Percentiles rank a stretch among this genome's conserved stretches.
phyloP scores from a whole-genome alignment of 2,329 filamentous ascomycete species.

The Verticillium klebahnii region DNA sequence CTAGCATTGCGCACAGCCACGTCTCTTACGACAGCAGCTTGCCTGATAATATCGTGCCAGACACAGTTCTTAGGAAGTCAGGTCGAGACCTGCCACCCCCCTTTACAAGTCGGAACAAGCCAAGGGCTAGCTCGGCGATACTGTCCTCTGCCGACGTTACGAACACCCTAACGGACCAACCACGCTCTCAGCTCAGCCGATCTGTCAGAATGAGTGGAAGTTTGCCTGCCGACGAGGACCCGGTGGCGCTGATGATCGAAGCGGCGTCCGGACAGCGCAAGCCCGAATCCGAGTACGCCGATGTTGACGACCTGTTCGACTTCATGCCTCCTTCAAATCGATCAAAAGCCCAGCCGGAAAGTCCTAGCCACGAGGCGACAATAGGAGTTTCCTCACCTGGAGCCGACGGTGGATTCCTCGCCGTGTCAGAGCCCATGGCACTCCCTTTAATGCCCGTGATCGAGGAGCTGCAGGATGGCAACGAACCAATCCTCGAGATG shows the following conservation, averaged over 20 bases:
- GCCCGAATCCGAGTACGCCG: not conserved
- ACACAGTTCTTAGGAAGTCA: conserved; percentile 10
- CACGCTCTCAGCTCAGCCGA: not conserved
- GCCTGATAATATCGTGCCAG: conserved; percentile 8
- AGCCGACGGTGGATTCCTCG: not conserved
- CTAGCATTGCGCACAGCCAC: not conserved
- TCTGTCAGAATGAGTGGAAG: not conserved
- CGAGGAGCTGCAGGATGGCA: not conserved
- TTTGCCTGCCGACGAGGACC: not conserved
- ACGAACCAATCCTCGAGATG: not conserved
- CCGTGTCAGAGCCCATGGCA: not conserved
- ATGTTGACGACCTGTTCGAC: not conserved
- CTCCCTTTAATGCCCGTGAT: not conserved
- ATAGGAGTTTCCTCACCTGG: not conserved
- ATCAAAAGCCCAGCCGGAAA: not conserved
- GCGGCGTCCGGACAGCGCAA: conserved; percentile 9
- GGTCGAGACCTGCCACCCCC: not conserved
- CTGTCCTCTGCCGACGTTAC: no score
- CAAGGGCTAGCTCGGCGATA: not conserved
- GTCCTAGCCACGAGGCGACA: not conserved
- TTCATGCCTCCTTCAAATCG: not conserved
- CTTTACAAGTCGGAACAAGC: not conserved
- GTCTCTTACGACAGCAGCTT: conserved; percentile 1
- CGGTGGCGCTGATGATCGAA: not conserved
- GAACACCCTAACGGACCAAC: not conserved